Evolutionary conservation across 306 rosid genomes (phyloP).

Genomic region (Trichosanthes cucumerina): DNA sequence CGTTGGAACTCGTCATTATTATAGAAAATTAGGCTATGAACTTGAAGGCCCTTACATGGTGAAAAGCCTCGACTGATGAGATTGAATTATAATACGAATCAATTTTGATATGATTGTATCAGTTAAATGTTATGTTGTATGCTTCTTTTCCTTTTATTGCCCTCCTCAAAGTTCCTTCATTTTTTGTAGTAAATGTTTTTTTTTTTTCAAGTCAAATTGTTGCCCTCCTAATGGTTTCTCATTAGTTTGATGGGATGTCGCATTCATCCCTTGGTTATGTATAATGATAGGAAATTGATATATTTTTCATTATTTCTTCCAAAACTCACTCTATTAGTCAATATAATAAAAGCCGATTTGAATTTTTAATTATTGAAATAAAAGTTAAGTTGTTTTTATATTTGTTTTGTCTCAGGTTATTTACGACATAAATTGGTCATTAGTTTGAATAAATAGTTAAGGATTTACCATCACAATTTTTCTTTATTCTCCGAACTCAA

Average conservation of each 20-base stretch:
- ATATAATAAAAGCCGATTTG: no score
- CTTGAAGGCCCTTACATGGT: slow-evolving; percentile 99
- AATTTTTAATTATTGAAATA: no score
- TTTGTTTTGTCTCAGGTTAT: no score
- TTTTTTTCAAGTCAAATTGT: not conserved
- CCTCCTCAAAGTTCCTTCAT: not conserved
- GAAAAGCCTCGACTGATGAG: slow-evolving; percentile 39
- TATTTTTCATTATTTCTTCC: no score
- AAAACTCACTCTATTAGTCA: no score
- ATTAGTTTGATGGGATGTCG: not conserved
- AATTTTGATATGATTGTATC: slow-evolving; percentile 33
- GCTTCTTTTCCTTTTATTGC: not conserved
- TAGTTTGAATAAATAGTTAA: no score
- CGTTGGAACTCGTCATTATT: slow-evolving; percentile 92
- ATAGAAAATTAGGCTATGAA: slow-evolving; percentile 81
- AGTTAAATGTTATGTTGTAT: not conserved
- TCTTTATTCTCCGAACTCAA: no score
- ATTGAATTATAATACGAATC: slow-evolving; percentile 1
- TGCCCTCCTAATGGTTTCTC: not conserved
- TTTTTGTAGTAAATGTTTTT: not conserved
- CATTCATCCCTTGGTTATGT: not conserved
- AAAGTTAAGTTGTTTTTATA: no score
- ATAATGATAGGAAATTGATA: no score
- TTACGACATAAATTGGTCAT: no score
- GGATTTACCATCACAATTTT: no score